These are phyloP conservation scores for Buxus sempervirens DNA, from an alignment of 164 flowering plant species.

Conservation along the genomic window DNA sequence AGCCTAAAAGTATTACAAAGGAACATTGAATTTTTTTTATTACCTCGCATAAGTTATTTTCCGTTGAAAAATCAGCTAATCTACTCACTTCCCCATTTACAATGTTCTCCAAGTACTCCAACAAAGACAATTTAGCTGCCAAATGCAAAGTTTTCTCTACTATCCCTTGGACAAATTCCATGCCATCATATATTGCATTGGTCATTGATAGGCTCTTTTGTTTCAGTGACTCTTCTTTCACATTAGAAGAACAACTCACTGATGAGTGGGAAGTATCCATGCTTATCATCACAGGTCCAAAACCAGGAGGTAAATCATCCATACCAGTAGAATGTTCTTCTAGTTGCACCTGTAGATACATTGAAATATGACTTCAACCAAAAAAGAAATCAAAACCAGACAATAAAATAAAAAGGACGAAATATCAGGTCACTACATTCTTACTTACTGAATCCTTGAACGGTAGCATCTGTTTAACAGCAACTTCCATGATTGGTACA, in stretches of 20 bases:
- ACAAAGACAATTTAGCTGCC: constrained; percentile 36
- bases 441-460: constrained; percentile 2
- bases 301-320: constrained; percentile 60
- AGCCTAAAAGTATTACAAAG: not conserved
- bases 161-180: constrained; percentile 31
- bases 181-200: constrained; percentile 14
- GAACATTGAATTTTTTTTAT: too few relatives aligned
- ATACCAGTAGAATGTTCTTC: constrained; percentile 27
- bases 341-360: constrained; percentile 31
- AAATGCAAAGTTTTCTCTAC: constrained; percentile 54
- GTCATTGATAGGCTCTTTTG: constrained; percentile 5
- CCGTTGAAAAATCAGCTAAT: constrained; percentile 12
- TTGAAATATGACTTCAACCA: constrained; percentile 7
- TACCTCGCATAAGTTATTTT: constrained; percentile 33
- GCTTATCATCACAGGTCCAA: constrained; percentile 25
- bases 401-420: constrained; percentile 1
- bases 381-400: constrained; percentile 4
- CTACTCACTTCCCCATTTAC: constrained; percentile 47
- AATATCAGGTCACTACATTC: constrained; percentile 26
- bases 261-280: constrained; percentile 16
- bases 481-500: constrained; percentile 3
- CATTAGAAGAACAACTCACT: constrained; percentile 10
- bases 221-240: constrained; percentile 7
- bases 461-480: constrained; percentile 12
- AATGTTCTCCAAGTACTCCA: constrained; percentile 32